Evolutionary conservation across 352 stramenopile genomes (phyloP), one percentile per base, ranked within the genome.

Genomic region (Aphanomyces cochlioides): DNA sequence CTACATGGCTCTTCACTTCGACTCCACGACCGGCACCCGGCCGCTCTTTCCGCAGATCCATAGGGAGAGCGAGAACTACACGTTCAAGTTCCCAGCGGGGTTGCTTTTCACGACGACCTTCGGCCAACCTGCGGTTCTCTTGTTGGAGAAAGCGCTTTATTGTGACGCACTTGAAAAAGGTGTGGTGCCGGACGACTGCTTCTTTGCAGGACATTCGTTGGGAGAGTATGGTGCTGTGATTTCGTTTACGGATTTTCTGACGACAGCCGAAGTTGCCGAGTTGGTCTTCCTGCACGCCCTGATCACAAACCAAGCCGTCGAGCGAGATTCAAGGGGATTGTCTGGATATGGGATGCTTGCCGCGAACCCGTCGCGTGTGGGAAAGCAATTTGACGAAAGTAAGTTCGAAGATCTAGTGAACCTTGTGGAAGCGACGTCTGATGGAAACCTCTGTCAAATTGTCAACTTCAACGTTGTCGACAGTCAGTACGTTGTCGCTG

Each of bases 341-440:
- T 95, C 86, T 15, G 84, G 94, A 77, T 96, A 93, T 68, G 86
- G 80, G 4, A 96, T 96, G 89, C 81, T 96, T 12, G 89, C 87
- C 4, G 79, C 78, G 1, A 93, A 96, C 75, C 89, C 89, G n/a
- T 80, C 72, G 7, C 82, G 89, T 56, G 78, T 95, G 39, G 82
- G 84, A 13, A 50, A 50, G 43, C 78, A 89, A 66, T 90, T 93
- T 66, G 87, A 81, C 3, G 86, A 89, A 66, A 68, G 82, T 7
- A 67, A 79, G 15, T 77, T 87, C 73, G 74, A 78, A 15, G 28
- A 28, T 28, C 67, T 93, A 34, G 88, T 96, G 6, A 75, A 90
- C 41, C 76, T 72, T 28, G 84, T 95, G 48, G 76, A 76, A 40
- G 66, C 73, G 36, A 73, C 77, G 10, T 90, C 82, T 0, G 75